phyloP scores from a whole-genome alignment of 129 eudicot genomes.

The Dittrichia graveolens region DNA sequence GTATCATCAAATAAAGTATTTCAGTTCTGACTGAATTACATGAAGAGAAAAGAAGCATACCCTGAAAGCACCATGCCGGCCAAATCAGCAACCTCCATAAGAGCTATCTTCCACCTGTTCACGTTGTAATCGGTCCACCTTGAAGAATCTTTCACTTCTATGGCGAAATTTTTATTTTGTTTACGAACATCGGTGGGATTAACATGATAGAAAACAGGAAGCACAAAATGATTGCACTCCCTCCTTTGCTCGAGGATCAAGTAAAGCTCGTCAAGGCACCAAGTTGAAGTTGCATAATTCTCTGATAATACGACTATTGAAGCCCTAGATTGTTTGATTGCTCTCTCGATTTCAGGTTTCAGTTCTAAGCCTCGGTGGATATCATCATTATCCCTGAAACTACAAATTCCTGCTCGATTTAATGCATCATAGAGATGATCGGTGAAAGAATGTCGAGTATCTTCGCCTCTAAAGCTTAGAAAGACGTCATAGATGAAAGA shows the following conservation, averaged over 20 bases:
- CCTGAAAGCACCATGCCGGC: constrained; percentile 1
- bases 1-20: too few species aligned
- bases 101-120: not conserved
- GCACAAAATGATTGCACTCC: not conserved
- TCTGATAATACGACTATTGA: not conserved
- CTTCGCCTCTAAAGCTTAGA: not conserved
- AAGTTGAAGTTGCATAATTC: not conserved
- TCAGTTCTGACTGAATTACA: not conserved
- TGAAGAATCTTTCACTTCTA: not conserved
- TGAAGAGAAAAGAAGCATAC: not conserved
- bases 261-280: constrained; percentile 12
- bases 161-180: not conserved
- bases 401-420: not conserved
- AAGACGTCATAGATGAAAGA: constrained; percentile 7
- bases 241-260: not conserved
- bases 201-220: not conserved
- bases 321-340: not conserved
- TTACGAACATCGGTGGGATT: not conserved
- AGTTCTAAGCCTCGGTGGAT: not conserved
- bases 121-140: constrained; percentile 8
- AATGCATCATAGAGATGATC: not conserved
- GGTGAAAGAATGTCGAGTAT: too few species aligned
- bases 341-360: not conserved
- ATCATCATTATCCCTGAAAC: not conserved
- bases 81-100: constrained; percentile 14